Base-by-base conservation (phyloP, 2,329 filamentous ascomycete genomes). In the Fusarium longipes region DNA sequence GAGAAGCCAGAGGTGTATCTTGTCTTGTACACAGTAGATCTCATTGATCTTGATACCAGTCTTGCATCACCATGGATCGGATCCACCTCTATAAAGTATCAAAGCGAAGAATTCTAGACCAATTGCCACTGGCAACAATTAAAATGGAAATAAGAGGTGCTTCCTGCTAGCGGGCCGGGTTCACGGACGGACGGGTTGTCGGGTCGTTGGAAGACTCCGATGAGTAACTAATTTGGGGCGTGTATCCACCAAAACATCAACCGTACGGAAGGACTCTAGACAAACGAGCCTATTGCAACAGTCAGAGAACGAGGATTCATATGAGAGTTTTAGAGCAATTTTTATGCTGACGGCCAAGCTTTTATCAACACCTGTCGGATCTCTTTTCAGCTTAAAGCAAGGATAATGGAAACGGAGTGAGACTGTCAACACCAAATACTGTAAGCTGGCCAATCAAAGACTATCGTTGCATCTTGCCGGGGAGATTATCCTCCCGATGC, bases 151-250 rank as follows among this genome's bases (percentile, higher is more conserved):
- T 33, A 53, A 33, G 20, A 30, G 20, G 20, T 12, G n/a, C 24
- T 45, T 32, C 33, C 36, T 32, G 32, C 48, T 51, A 58, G 54
- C 51, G 54, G 56, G 57, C 52, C 51, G 48, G 45, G 44, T 57
- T 58, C 38, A 57, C 49, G 49, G 50, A 30, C 29, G 15, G 61
- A 67, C 73, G 73, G 73, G 65, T 14, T 73, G 71, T 77, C 75
- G 75, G 75, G 74, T 57, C 71, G 58, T 55, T 77, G 47, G 53
- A 76, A 75, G 67, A 77, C 64, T 65, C 77, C 77, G 77, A 77
- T 60, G 32, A 36, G 56, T 25, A 40, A 45, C 39, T 45, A 47
- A 40, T 17, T 44, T 50, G 61, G 47, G n/a, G 57, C 24, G 57
- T 60, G 65, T 50, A 29, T 32, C 48, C 20, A 29, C 20, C 22